Base-by-base conservation (phyloP, 495 filamentous ascomycete genomes). In the Lophium mytilinum region DNA sequence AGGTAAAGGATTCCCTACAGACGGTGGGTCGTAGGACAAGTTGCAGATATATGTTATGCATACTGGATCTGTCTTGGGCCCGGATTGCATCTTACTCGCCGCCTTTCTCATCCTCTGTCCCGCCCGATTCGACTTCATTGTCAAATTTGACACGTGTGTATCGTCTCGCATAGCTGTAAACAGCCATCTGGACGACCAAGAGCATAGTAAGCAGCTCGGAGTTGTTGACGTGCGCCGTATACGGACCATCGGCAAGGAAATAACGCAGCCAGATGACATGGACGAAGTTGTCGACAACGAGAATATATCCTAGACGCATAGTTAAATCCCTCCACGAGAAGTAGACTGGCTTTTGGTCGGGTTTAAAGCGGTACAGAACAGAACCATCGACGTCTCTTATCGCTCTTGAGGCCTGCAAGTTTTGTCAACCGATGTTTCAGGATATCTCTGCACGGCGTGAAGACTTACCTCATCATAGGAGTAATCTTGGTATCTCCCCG, bases 261-360 rank as follows among this genome's bases (percentile, higher is more conserved):
- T 51, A 57, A 9, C 55, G 55, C 6, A 58, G 40, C 56, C 56
- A 58, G 48, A 53, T 18, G 24, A 58, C 33, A 24, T 58, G 49
- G 40, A 58, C 36, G 21, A 47, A 7, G 56, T 52, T 53, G 35
- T 58, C 50, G n/a, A 58, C 14, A 17, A 58, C 12, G 34, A 45
- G 48, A 17, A 58, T 52, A 40, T 52, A 58, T 8, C 37, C 19
- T n/a, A 58, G 30, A 1, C 56, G 48, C 10, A 53, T 24, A 9
- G 42, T 21, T 1, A 46, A 11, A 11, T 53, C 56, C 34, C 42
- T 15, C 46, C 34, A 57, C n/a, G 53, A 34, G 11, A 37, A 9
- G 35, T 39, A 56, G 24, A 50, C 11, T 6, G 30, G 37, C 21
- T 15, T 36, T 40, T 40, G 21, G 35, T 39, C n/a, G 15, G 37